Base-by-base conservation (phyloP, 495 filamentous ascomycete species). In the Durotheca rogersii region DNA sequence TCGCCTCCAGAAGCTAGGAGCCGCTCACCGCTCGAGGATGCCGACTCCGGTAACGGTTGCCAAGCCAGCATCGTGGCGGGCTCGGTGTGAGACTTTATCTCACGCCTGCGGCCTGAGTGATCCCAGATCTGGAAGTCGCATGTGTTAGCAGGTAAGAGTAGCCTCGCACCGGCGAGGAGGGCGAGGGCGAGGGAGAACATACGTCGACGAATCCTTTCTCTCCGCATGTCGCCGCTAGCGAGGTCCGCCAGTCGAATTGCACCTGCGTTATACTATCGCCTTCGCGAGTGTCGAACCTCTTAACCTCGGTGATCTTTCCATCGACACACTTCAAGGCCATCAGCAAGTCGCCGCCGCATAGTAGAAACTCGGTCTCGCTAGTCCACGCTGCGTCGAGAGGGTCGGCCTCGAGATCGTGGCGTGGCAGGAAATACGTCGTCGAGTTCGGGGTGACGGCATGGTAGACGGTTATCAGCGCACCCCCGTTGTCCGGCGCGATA, bases 301-400 rank as follows among this genome's bases (percentile, higher is more conserved):
- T 66, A 7, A 67, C 51, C 7, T 51, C 61, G 12, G 60, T 61
- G 16, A 81, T 78, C 7, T 58, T 61, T 6, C 63, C 51, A 19
- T 71, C 66, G 2, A 57, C 58, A 47, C 66, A 72, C 11, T 54
- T 64, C 19, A 80, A 63, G 1, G 64, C 51, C 15, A 70, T 64
- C 14, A 84, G 67, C 16, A 75, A 39, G 27, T 78, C 71, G 17
- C 76, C 75, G 10, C 84, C 84, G 53, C 82, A 82, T 12, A 85
- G 47, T 14, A 82, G 56, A 38, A 87, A 82, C 31, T 81, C 76
- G 9, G 73, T 66, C 11, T 79, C 72, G 40, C 69, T 76, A 21
- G 73, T 78, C 84, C 84, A 87, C 7, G 73, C 69, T n/a, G 75
- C 81, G 60, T 86, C 82, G 4, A 77, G 60, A 15, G 68, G 64